Percentiles rank a stretch among this genome's conserved stretches.
Evolutionary conservation across 208 protist species (phyloP).

Genomic region (Leishmania gerbilli): DNA sequence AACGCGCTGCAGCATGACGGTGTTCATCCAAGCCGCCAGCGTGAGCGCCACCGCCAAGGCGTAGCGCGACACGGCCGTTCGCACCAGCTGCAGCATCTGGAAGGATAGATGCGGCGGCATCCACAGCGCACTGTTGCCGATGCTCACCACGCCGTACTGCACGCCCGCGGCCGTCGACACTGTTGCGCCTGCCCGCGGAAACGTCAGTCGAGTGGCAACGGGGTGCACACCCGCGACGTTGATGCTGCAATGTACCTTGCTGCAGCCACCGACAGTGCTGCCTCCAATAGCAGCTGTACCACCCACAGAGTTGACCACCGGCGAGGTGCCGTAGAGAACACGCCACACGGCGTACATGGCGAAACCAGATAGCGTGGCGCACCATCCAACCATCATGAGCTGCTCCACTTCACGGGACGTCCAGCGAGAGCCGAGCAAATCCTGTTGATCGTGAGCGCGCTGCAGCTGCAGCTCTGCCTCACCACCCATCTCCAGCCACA

Average conservation of each 20-base stretch:
- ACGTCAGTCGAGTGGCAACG: conserved; percentile 1
- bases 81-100: background rate
- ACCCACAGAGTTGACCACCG: background rate
- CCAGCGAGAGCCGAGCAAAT: conserved; percentile 12
- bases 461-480: conserved; percentile 17
- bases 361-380: conserved; percentile 21
- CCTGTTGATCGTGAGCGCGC: background rate
- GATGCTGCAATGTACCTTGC: background rate
- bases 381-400: conserved; percentile 38
- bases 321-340: conserved; percentile 3
- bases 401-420: conserved; percentile 16
- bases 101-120: background rate
- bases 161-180: conserved; percentile 12
- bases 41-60: conserved; percentile 28
- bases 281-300: background rate
- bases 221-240: background rate
- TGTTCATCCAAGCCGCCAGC: conserved; percentile 33
- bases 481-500: conserved; percentile 32
- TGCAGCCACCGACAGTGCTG: background rate
- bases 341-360: conserved; percentile 17
- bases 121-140: conserved; percentile 9
- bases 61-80: conserved; percentile 24
- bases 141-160: conserved; percentile 32
- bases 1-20: conserved; percentile 23
- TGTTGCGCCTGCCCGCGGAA: conserved; percentile 12